Evolutionary conservation across 148 eudicot species (phyloP), one percentile per base, ranked within the genome.

Genomic region (Beta vulgaris): DNA sequence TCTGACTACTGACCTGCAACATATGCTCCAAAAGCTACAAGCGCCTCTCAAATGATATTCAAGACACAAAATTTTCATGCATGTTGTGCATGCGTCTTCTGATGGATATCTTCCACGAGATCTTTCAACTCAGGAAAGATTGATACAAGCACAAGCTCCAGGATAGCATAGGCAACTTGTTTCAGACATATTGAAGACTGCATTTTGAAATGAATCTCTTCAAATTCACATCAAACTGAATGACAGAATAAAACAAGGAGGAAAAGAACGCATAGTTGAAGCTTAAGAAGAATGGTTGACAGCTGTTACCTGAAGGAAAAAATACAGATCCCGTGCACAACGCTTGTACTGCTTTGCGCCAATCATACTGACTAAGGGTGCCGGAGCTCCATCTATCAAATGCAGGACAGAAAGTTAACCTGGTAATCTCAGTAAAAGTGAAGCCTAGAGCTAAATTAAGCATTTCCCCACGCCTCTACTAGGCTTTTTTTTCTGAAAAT

Each of bases 281-380:
- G 19, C 48, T 35, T 9, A 39, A 26, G 4, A 23, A 42, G 34
- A 42, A 32, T 35, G 31, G 40, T 55, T 54, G 6, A n/a, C 31
- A 60, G 43, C 7, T 40, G 16, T 80, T 77, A 92, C 99, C 97
- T 92, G 99, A 79, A 91, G 91, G 74, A 95, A 95, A 81, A 84
- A 91, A 76, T 90, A 90, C 18, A 90, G 77, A 80, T 95, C 99
- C 76, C 85, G 88, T 70, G 99, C 93, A 72, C 91, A 88, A 7
- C 92, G 93, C 68, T 77, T 85, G 83, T 95, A 95, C 79, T 92
- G 99, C 78, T 91, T 95, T 55, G 86, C 88, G 74, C 99, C 99
- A 66, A 95, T 88, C 82, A 95, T 82, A 86, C 96, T 87, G 80
- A 95, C 97, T 76, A 95, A 74, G 43, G 97, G 83, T n/a, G 89